Base-by-base conservation (phyloP, 1,284 basidiomycete species). In the Pseudozyma sp. region DNA sequence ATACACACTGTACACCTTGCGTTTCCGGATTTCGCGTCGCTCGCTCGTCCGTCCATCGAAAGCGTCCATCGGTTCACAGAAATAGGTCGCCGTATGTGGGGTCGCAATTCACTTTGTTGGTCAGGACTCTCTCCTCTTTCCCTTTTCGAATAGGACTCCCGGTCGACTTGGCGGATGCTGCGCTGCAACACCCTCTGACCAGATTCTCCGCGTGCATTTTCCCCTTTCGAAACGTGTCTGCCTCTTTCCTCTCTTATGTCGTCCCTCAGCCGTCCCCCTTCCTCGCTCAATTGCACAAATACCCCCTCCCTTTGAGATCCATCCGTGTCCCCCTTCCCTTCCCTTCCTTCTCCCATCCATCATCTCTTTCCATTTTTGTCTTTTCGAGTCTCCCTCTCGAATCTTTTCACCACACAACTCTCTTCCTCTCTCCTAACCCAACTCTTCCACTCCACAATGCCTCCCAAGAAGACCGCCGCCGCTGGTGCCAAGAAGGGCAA, bases 401-500 rank as follows among this genome's bases (percentile, higher is more conserved):
- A 13, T 31, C 48, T 53, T 16, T 34, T 13, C n/a, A 14, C 13
- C 34, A 30, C 35, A 43, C 7, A 53, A 45, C 24, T 16, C 17
- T 29, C 48, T 42, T 30, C 34, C 46, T 30, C 39, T 42, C 39
- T 16, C 11, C 39, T n/a, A 7, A 42, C 16, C 39, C 11, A 45
- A 10, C 31, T 45, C 16, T 17, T 29, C 31, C 31, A 47, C 33
- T 30, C n/a, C 54, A 68, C 13, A 35, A 75, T 75, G 72, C 72
- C 72, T 65, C 72, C 72, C 60, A 75, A 75, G 68, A 70, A 70
- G 64, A 63, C 72, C 57, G 72, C 54, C 48, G 72, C 72, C 35
- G 72, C 55, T 40, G 60, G 56, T 58, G 72, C 67, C 56, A 75
- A 75, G 68, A 75, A 75, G 72, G 70, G 65, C 65, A 75, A 75